Evolutionary conservation across 805 yeast genomes (phyloP), one percentile per base, ranked within the genome.

Genomic region (Clavispora phyllophila): DNA sequence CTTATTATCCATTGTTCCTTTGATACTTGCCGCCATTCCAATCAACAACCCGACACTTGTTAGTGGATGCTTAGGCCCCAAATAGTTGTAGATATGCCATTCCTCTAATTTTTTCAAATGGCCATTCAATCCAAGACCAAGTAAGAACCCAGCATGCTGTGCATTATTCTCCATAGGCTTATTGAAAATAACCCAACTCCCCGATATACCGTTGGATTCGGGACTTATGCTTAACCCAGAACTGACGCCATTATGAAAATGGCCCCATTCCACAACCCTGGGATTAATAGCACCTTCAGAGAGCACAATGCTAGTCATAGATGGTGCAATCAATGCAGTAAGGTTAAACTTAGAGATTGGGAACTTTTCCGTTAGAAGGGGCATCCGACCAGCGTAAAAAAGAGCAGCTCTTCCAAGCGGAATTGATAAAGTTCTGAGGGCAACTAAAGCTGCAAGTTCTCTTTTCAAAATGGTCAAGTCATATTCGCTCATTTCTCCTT

Each of bases 41-140:
- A 93, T 63, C 27, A 93, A 66, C 36, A 93, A 68, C 0, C 97
- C 98, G 27, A 89, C 82, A 60, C 96, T 87, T 0, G 96, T 87
- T 32, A 76, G 76, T 3, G 84, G 78, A 54, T 87, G 88, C 50
- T 93, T 90, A 0, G 96, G 95, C 0, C 96, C 95, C 41, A 93
- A 66, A 51, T 88, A 89, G 56, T 91, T 90, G 60, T 88, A 93
- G 24, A 91, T 85, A 58, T 90, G 96, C 97, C 98, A 93, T 60
- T 93, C 96, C 55, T 91, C 98, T 20, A 93, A 65, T 33, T 74
- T 72, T 43, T 76, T 80, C 53, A 93, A 65, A 58, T 90, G 96
- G 0, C 98, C 98, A 62, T 87, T 87, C 24, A 93, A 66, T 0
- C 99, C 99, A 20, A 93, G 68, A 0, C 97, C 99, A 15, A 88